Evolutionary conservation across 2,329 filamentous ascomycete species (phyloP), one percentile per base, ranked within the genome.

Genomic region (Xylariaceae sp.): DNA sequence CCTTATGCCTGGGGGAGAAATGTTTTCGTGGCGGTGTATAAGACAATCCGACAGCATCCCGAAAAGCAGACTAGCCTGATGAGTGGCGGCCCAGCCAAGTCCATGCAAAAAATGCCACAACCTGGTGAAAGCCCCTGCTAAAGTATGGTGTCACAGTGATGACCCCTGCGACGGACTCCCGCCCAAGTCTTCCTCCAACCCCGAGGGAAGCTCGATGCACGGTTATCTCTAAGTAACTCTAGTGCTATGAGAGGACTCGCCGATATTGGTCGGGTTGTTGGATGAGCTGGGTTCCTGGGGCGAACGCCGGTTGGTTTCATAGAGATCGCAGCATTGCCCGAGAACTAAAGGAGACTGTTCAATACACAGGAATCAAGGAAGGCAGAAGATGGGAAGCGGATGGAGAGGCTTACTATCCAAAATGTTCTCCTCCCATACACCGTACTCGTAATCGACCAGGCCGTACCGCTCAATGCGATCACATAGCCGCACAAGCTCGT

Each of bases 371-470:
- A 51, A 34, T 35, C 23, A 17, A 10, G 17, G 51, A 35, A 15
- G 4, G 17, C 4, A 15, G n/a, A 37, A 42, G 47, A 17, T 10
- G 13, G 10, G 23, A 15, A 2, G 0, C 11, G 13, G 52, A 1
- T 13, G 17, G 42, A 37, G 54, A 52, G 23, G 81, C 89, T 75
- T 79, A 96, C 92, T 82, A 60, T 84, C 83, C 67, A 94, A 84
- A 67, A 97, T 97, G 70, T 90, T 86, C 71, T 97, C 92, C 75
- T 97, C 94, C 84, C 91, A 95, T 30, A 97, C 90, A 7, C 94
- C 94, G 77, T 96, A 95, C 70, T 97, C 89, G 73, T 97, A 99
- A 76, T 99, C 94, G 9, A 99, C 91, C 52, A 99, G 78, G n/a
- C 94, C 94, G 71, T 95, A 88, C 66, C 88, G 87, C 74, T 97